Conservation (phyloP, 2,329 filamentous ascomycete genomes). For the Diplodia mutila region DNA sequence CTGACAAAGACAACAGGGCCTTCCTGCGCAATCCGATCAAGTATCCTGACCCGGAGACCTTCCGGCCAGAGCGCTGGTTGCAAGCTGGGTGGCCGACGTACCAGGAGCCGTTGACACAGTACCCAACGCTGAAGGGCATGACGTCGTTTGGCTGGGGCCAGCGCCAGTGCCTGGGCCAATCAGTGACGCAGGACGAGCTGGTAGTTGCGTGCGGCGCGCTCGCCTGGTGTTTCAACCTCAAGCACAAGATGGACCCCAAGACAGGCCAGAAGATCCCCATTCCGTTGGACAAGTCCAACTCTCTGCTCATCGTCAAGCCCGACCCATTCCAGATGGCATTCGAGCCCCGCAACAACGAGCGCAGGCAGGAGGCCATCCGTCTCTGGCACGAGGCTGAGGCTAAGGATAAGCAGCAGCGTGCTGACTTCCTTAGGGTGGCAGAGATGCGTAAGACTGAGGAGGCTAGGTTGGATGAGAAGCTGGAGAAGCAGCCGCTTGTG, state of each 20-base stretch:
- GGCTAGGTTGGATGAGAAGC: neutral
- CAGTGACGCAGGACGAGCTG: slow-evolving; percentile 62
- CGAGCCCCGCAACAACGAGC: slow-evolving; percentile 52
- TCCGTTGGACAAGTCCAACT: slow-evolving; percentile 56
- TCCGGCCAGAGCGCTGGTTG: slow-evolving; percentile 65
- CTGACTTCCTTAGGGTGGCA: slow-evolving; percentile 37
- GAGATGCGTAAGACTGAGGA: slow-evolving; percentile 19
- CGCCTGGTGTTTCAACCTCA: slow-evolving; percentile 53
- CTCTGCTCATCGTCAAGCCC: slow-evolving; percentile 61
- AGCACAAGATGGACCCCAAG: slow-evolving; percentile 51
- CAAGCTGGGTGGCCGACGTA: slow-evolving; percentile 66
- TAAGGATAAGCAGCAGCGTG: slow-evolving; percentile 41
- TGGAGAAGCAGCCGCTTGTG: neutral
- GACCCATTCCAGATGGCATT: slow-evolving; percentile 60
- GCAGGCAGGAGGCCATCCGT: slow-evolving; percentile 38
- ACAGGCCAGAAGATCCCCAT: slow-evolving; percentile 50
- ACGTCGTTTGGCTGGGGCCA: slow-evolving; percentile 69
- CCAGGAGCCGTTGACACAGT: slow-evolving; percentile 65
- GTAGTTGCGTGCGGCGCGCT: slow-evolving; percentile 56
- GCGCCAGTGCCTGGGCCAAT: slow-evolving; percentile 64
- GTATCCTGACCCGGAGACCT: slow-evolving; percentile 67
- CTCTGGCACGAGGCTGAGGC: slow-evolving; percentile 43
- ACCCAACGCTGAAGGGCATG: slow-evolving; percentile 66
- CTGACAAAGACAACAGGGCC: slow-evolving; percentile 44
- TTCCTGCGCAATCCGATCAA: slow-evolving; percentile 62